phyloP scores from a whole-genome alignment of 2,329 filamentous ascomycete species.

The Colletotrichum navitas region DNA sequence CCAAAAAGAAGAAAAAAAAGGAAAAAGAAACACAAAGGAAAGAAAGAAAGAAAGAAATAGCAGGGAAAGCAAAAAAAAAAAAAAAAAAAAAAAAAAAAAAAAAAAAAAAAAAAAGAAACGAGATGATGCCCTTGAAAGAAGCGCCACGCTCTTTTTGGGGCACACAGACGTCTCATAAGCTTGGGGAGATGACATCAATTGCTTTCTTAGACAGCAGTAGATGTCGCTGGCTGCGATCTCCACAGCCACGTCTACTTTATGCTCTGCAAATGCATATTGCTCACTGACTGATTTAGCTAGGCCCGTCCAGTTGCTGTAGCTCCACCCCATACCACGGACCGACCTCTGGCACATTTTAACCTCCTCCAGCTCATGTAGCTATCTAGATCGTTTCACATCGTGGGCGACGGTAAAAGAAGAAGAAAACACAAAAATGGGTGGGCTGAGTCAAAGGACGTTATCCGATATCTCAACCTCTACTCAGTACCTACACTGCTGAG shows the following conservation, averaged over 20 bases:
- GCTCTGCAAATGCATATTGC: not conserved
- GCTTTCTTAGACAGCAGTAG: not conserved
- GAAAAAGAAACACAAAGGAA: not conserved
- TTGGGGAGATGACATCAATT: slow-evolving; percentile 22
- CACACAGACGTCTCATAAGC: slow-evolving; percentile 20
- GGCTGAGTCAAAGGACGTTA: not conserved
- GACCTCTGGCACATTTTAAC: slow-evolving; percentile 6
- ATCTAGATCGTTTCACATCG: slow-evolving; percentile 17
- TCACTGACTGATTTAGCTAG: slow-evolving; percentile 3
- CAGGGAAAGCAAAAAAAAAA: not conserved
- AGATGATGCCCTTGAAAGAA: not conserved
- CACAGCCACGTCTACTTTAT: slow-evolving; percentile 29
- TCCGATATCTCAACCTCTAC: not conserved
- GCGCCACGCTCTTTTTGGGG: not conserved
- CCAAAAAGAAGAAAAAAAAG: not conserved
- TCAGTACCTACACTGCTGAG: too few species aligned
- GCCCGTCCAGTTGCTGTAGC: not conserved
- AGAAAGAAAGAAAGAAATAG: too few species aligned
- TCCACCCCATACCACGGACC: slow-evolving; percentile 9
- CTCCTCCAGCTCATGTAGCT: slow-evolving; percentile 13
- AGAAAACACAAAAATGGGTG: not conserved
- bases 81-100: not conserved
- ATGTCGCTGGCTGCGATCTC: slow-evolving; percentile 9
- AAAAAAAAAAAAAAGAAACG: not conserved
- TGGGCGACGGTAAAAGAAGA: not conserved